Evolutionary conservation across 805 yeast species (phyloP), one percentile per base, ranked within the genome.

Genomic region (Naumovozyma baii): DNA sequence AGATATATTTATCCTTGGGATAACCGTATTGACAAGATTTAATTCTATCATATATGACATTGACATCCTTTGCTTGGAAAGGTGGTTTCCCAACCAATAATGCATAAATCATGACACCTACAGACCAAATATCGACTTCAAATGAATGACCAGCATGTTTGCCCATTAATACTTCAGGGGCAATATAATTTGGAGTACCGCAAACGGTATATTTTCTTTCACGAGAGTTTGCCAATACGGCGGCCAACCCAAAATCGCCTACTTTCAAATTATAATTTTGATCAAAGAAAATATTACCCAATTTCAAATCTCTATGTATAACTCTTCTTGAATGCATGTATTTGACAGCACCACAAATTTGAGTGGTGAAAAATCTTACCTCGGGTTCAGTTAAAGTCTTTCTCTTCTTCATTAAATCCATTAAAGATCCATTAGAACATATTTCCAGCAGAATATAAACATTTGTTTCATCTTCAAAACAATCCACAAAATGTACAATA

Each of bases 221-320:
- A 42, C 72, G 73, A 22, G 73, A 68, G 17, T 76, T 68, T 33
- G 82, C 83, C 45, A 92, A 71, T n/a, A 85, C 82, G 1, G 96
- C 87, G n/a, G 99, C 99, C 44, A 92, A 72, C 25, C 99, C 99
- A 66, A 92, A 92, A 62, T 92, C 99, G 47, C 99, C 98, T 45
- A 92, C 83, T 61, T 92, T 92, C 55, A 90, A 73, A 62, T 87
- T 85, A 95, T 90, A 92, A 35, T 84, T 73, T 8, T 86, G 83
- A 60, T 92, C 98, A 51, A 92, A 81, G 63, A 92, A 90, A 48
- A 92, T 86, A 62, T 92, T 92, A 20, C 98, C 98, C 41, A 94
- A 74, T 66, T 92, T 92, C 59, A 92, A 72, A 62, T 92, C 99
- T 63, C 99, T 75, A 66, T 92, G 99, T 47, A 92, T 83, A 12